These are phyloP conservation scores for Hygrophila difformis DNA, from an alignment of 257 asterid genomes.

Conservation along the genomic window DNA sequence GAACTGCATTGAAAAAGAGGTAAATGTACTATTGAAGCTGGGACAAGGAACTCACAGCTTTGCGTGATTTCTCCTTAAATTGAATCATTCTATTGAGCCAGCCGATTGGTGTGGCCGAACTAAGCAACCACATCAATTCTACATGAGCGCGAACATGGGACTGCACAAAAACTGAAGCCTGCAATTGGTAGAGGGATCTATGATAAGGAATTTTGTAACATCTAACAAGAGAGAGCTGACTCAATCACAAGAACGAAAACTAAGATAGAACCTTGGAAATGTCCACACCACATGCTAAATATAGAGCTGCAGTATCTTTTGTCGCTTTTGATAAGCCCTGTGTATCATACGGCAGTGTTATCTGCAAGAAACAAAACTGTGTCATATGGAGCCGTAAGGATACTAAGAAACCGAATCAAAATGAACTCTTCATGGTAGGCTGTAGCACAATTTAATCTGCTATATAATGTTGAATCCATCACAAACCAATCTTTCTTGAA, in stretches of 20 bases:
- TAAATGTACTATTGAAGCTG: constrained; percentile 6
- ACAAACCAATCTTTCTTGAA: neutral
- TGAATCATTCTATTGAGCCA: constrained; percentile 97
- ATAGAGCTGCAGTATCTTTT: constrained; percentile 91
- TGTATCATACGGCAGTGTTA: constrained; percentile 77
- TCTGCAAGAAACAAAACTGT: constrained; percentile 47
- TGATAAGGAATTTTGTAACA: constrained; percentile 3
- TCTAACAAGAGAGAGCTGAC: constrained; percentile 1
- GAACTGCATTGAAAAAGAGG: neutral
- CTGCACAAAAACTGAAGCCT: constrained; percentile 99
- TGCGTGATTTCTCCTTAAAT: constrained; percentile 87
- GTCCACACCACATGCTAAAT: constrained; percentile 96
- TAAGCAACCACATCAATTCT: constrained; percentile 92
- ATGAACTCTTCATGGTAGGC: constrained; percentile 2
- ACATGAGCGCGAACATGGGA: constrained; percentile 94
- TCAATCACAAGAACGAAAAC: neutral
- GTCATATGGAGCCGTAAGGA: neutral
- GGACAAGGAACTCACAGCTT: constrained; percentile 49
- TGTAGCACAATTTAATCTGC: constrained; percentile 11
- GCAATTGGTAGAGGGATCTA: constrained; percentile 22
- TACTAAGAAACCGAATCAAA: neutral
- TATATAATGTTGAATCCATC: constrained; percentile 11
- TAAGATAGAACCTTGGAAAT: constrained; percentile 53
- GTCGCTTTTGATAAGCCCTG: constrained; percentile 74
- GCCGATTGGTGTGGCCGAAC: constrained; percentile 86